Conservation (phyloP, 78 protist genomes). For the Dictyostelium intermedium region DNA sequence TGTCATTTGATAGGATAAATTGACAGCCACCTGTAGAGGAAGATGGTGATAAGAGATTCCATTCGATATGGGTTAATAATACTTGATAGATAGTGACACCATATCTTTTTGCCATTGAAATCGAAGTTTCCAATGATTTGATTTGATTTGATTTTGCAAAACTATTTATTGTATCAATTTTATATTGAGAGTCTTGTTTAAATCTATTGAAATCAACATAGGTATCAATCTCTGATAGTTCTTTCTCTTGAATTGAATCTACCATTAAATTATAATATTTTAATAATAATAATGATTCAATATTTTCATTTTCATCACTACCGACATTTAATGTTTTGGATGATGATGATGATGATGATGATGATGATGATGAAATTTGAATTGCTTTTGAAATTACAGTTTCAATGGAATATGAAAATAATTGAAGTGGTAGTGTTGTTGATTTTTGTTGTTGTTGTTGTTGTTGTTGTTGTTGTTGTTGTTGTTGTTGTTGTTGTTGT, state of each 20-base stretch:
- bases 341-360: not conserved
- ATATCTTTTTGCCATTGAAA: constrained; percentile 60
- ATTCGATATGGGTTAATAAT: constrained; percentile 24
- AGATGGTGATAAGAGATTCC: constrained; percentile 7
- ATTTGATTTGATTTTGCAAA: constrained; percentile 43
- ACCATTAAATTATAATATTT: constrained; percentile 27
- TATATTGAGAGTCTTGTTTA: constrained; percentile 34
- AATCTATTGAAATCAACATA: constrained; percentile 44
- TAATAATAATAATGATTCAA: not conserved
- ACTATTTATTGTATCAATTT: constrained; percentile 25
- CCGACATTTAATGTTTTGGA: not conserved
- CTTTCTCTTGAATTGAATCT: constrained; percentile 66
- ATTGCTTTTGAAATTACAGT: not conserved
- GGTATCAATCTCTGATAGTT: constrained; percentile 27
- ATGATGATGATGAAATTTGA: not conserved
- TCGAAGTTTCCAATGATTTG: constrained; percentile 47
- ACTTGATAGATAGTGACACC: constrained; percentile 1
- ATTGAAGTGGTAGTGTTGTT: not conserved
- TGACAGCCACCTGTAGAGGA: not conserved
- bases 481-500: not conserved
- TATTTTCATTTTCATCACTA: not conserved
- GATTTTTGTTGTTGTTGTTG: not conserved
- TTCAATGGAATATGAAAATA: constrained; percentile 21
- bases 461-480: not conserved
- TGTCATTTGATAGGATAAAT: not conserved